These are phyloP conservation scores for Priceomyces fermenticarens DNA, from an alignment of 805 yeast species.

Conservation along the genomic window DNA sequence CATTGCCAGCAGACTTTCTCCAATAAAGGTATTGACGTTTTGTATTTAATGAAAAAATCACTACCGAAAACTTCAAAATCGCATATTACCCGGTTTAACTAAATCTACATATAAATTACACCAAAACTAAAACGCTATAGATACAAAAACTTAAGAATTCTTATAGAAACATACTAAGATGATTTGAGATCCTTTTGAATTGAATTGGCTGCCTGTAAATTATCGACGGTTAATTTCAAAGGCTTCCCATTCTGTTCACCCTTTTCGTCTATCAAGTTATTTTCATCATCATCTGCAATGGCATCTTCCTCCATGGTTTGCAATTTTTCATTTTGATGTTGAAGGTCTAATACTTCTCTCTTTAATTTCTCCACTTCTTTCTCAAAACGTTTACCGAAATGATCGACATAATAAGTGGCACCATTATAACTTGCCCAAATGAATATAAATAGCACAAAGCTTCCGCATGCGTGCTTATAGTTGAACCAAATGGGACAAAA, in stretches of 20 bases:
- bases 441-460: constrained; percentile 71
- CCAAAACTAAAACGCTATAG: too few relatives aligned
- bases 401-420: constrained; percentile 90
- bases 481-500: constrained; percentile 87
- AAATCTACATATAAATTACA: neutral
- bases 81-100: neutral
- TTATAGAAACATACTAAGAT: too few relatives aligned
- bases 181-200: too few relatives aligned
- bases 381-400: constrained; percentile 85
- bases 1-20: constrained; percentile 2
- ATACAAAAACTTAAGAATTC: too few relatives aligned
- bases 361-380: constrained; percentile 75
- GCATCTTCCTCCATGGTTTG: constrained; percentile 1
- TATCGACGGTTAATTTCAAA: too few relatives aligned
- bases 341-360: constrained; percentile 66
- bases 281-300: neutral
- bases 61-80: neutral
- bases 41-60: neutral
- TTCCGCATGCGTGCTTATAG: constrained; percentile 61
- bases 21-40: neutral
- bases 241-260: too few relatives aligned
- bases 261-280: too few relatives aligned
- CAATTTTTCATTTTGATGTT: constrained; percentile 26
- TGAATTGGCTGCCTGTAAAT: too few relatives aligned
- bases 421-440: constrained; percentile 85